Conservation (phyloP, 768 basidiomycete species). For the Suillus subaureus region DNA sequence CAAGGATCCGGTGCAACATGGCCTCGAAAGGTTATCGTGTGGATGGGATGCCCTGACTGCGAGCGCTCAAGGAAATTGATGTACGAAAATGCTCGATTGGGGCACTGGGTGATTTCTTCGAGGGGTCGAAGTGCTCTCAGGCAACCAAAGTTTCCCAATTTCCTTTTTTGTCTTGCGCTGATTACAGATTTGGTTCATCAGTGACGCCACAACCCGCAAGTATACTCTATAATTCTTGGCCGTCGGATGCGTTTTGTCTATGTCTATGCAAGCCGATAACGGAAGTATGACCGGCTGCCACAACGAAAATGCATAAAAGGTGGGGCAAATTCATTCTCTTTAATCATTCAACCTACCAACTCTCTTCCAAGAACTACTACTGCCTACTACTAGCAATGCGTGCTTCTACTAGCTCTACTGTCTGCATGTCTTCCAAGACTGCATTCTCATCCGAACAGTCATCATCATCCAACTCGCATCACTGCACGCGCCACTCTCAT, state of each 20-base stretch:
- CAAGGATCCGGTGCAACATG: slow-evolving; percentile 28
- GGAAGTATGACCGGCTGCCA: slow-evolving; percentile 35
- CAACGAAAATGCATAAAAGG: slow-evolving; percentile 29
- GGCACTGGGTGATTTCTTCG: slow-evolving; percentile 1
- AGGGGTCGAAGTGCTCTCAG: slow-evolving; percentile 14
- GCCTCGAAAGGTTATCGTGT: slow-evolving; percentile 39
- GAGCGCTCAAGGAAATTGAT: slow-evolving; percentile 25
- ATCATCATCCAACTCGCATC: slow-evolving; percentile 7
- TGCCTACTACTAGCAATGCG: too few species aligned
- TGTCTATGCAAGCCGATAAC: slow-evolving; percentile 38
- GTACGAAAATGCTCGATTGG: slow-evolving; percentile 20
- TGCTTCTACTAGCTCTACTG: slow-evolving; percentile 10
- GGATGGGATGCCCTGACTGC: slow-evolving; percentile 19
- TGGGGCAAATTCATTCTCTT: neutral
- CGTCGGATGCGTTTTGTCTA: slow-evolving; percentile 34
- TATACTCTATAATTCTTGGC: slow-evolving; percentile 19
- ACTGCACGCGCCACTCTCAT: slow-evolving; percentile 14
- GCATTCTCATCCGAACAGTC: slow-evolving; percentile 15
- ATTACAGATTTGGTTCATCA: slow-evolving; percentile 31
- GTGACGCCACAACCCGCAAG: slow-evolving; percentile 40
- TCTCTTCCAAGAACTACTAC: neutral
- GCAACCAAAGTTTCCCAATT: slow-evolving; percentile 6
- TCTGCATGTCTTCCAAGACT: slow-evolving; percentile 14
- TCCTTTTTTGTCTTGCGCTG: slow-evolving; percentile 20
- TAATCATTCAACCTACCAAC: slow-evolving; percentile 6